A percentile compares a stretch with the other conserved stretches of the same genome.
phyloP scores from a whole-genome alignment of 2,329 filamentous ascomycete species.

The Penicillium sp. region DNA sequence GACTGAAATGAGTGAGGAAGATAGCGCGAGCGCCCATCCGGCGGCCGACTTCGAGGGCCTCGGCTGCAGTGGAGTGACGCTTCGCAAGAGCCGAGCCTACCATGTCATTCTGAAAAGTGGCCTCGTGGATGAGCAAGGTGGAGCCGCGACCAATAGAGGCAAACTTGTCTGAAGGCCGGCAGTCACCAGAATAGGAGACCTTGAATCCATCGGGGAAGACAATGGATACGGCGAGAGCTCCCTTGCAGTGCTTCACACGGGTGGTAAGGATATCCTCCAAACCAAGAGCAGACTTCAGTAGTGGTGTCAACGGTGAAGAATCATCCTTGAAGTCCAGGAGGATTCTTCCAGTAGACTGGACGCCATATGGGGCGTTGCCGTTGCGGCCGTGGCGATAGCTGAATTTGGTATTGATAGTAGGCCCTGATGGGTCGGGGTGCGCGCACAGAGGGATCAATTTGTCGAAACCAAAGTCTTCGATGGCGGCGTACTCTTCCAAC shows the following conservation, averaged over 20 bases:
- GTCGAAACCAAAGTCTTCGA: slow-evolving; percentile 75
- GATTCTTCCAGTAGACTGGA: slow-evolving; percentile 22
- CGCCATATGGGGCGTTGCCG: slow-evolving; percentile 30
- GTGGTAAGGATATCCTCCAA: slow-evolving; percentile 69
- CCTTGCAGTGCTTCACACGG: slow-evolving; percentile 75
- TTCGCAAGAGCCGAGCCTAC: slow-evolving; percentile 77
- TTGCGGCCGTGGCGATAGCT: slow-evolving; percentile 33
- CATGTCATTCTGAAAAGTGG: slow-evolving; percentile 90
- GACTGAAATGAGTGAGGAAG: slow-evolving; percentile 90
- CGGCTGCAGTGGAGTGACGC: slow-evolving; percentile 84
- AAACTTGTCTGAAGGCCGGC: slow-evolving; percentile 74
- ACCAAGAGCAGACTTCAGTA: slow-evolving; percentile 57
- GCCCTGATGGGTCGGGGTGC: slow-evolving; percentile 24
- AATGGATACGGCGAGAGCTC: slow-evolving; percentile 73
- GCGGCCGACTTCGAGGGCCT: slow-evolving; percentile 76
- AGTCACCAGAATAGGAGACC: slow-evolving; percentile 92
- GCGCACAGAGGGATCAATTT: slow-evolving; percentile 55
- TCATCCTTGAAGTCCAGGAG: slow-evolving; percentile 31
- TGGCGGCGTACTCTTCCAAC: slow-evolving; percentile 74
- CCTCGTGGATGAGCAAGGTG: slow-evolving; percentile 90
- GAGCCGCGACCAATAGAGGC: slow-evolving; percentile 69
- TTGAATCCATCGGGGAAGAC: slow-evolving; percentile 81
- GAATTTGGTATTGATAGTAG: slow-evolving; percentile 30
- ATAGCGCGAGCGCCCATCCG: slow-evolving; percentile 79
- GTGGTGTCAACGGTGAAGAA: slow-evolving; percentile 34